phyloP scores from a whole-genome alignment of 1,284 basidiomycete species.

The Ustilago vetiveriae region DNA sequence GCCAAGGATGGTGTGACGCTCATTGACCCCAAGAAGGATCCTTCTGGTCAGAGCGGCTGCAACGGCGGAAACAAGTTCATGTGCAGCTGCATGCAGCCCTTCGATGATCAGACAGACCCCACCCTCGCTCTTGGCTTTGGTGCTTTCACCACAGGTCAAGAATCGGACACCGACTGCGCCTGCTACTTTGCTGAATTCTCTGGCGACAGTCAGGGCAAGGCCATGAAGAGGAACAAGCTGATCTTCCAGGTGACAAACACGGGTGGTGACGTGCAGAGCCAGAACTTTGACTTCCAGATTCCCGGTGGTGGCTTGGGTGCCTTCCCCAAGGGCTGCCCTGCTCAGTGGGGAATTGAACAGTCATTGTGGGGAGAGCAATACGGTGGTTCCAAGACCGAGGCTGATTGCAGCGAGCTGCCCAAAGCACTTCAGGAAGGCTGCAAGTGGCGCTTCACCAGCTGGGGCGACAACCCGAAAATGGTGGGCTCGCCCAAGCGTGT shows the following conservation, averaged over 20 bases:
- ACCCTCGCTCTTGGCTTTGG: slow-evolving; percentile 23
- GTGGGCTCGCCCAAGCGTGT: slow-evolving; percentile 23
- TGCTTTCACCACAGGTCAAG: slow-evolving; percentile 24
- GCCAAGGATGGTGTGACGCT: slow-evolving; percentile 34
- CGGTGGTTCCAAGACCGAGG: slow-evolving; percentile 16
- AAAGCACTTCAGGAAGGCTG: slow-evolving; percentile 28
- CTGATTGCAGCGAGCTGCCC: slow-evolving; percentile 19
- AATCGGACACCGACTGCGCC: slow-evolving; percentile 27
- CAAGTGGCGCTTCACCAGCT: slow-evolving; percentile 30
- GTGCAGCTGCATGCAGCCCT: slow-evolving; percentile 45
- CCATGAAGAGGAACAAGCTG: slow-evolving; percentile 35
- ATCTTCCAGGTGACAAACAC: slow-evolving; percentile 42
- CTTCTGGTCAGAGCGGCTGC: slow-evolving; percentile 30
- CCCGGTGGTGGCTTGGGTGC: slow-evolving; percentile 44
- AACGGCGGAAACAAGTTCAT: slow-evolving; percentile 36
- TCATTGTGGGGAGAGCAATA: slow-evolving; percentile 19
- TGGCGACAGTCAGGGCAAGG: slow-evolving; percentile 18
- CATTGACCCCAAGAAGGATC: slow-evolving; percentile 8
- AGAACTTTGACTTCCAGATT: slow-evolving; percentile 41
- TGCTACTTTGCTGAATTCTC: slow-evolving; percentile 35
- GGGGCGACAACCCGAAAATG: slow-evolving; percentile 36
- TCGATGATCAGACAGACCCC: slow-evolving; percentile 15
- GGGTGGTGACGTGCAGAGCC: slow-evolving; percentile 28
- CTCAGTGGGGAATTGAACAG: slow-evolving; percentile 17
- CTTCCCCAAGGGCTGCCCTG: slow-evolving; percentile 31